Evolutionary conservation across 805 yeast genomes (phyloP), one percentile per base, ranked within the genome.

Genomic region (Candida verbasci): DNA sequence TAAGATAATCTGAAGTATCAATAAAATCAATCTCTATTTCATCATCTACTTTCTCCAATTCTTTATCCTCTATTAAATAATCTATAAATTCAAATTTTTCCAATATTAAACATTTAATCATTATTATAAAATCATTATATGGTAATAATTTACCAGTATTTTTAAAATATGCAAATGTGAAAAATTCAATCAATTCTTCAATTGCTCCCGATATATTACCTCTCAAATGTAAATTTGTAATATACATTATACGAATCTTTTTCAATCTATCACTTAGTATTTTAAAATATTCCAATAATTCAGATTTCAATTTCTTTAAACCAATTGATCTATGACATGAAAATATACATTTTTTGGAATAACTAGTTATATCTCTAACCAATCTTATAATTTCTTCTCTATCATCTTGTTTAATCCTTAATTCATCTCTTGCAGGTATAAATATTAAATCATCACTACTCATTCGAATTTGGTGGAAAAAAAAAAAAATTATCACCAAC

Each of bases 281-380:
- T 14, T 21, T 25, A 15, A 53, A 34, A 32, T 49, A 36, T 10
- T 37, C 44, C 11, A 31, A 18, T 17, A 52, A 26, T 23, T 50
- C 51, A 7, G 24, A 20, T 6, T 27, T 23, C 16, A 51, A 17
- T 21, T 28, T 14, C 14, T 33, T 24, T n/a, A 10, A 10, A 3
- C 30, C 14, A 6, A 25, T 16, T 3, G 34, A 37, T 25, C 60
- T 42, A 32, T 55, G 60, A 20, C 43, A 35, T 4, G 53, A 34
- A 35, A 55, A 55, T 18, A 55, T 55, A 24, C 62, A 40, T 42
- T 65, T 65, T 40, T 65, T 65, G 37, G 70, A 62, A 31, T 47
- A 46, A 6, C 60, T 48, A n/a, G 66, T 65, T 36, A 65, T 51
- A 33, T 65, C 71, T 27, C 71, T 46, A 25, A 62, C 54, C 2